Evolutionary conservation across 2,329 filamentous ascomycete genomes (phyloP), one percentile per base, ranked within the genome.

Genomic region (Chaetomiaceae sp.): DNA sequence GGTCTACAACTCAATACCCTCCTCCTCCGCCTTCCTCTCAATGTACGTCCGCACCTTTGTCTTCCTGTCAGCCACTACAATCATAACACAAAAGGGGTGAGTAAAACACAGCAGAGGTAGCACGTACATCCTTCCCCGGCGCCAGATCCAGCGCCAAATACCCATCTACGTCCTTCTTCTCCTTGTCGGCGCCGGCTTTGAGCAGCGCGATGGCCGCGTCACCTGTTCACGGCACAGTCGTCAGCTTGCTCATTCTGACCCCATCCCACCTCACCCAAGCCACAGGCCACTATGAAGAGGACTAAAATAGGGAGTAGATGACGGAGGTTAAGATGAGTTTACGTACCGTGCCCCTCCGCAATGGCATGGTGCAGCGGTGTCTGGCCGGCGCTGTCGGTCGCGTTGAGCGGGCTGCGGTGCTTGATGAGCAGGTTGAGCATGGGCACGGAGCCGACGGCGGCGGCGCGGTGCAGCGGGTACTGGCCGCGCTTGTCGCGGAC

Each of bases 291-390:
- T n/a, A n/a, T n/a, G 7, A 14, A 50, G 12, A 14, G 12, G 20
- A 45, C 2, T 39, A 20, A 12, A 1, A 34, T 24, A n/a, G n/a
- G n/a, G n/a, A n/a, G n/a, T n/a, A n/a, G n/a, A n/a, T n/a, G n/a
- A n/a, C n/a, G n/a, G n/a, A n/a, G n/a, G n/a, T n/a, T n/a, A n/a
- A n/a, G n/a, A n/a, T n/a, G n/a, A n/a, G n/a, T n/a, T n/a, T 26
- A 35, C 71, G 33, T 59, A 81, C 81, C 83, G 62, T 85, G 80
- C 5, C 82, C 82, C 60, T 93, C 87, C 2, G 84, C 84, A 54
- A 90, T 69, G 11, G 87, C 82, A 62, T 98, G 93, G 67, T 98
- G 93, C 58, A 98, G 71, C 3, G 93, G 84, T 19, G 93, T 97
- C 63, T 86, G 82, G 1, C 91, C 91, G 56, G 88, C 81, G 29